Base-by-base conservation (phyloP, 1,284 basidiomycete species). In the Psilocybe mexicana region DNA sequence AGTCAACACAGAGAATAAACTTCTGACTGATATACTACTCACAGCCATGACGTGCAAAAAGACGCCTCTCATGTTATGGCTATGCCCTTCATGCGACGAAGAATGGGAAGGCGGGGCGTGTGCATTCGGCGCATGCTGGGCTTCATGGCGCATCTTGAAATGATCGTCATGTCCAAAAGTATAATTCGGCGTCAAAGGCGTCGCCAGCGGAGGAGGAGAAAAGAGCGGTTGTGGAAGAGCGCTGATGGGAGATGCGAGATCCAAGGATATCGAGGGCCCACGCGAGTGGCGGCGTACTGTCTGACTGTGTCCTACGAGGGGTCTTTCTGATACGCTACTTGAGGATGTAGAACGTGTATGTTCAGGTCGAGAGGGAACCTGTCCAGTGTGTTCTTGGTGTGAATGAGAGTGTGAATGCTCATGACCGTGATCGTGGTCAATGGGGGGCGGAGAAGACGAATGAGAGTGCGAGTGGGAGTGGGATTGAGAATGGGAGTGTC, bases 31-130 rank as follows among this genome's bases (percentile, higher is more conserved):
- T 18, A 40, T 54, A 6, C 25, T 40, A 76, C 88, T 68, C 72
- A 94, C 93, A 50, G 90, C 90, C 90, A 93, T 90, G 49, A 93
- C 91, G 70, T 93, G 90, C 60, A 99, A 76, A 72, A 99, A 99
- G 11, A 99, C 95, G n/a, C 97, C 97, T 48, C 95, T 90, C 97
- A 99, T 99, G 72, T 99, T 99, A 74, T 99, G 94, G 72, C 92
- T 94, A 68, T 96, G 94, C 0, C 90, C 88, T 72, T 90, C 89
- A 54, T 85, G 86, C 24, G 79, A 75, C 55, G 84, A 79, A 23
- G 72, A 72, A 65, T 67, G 61, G 2, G 72, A 64, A 58, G 86
- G 84, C 61, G 18, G 18, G 18, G 80, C 78, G 63, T 87, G 84
- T 49, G 80, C 63, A 64, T 84, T 83, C 1, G 83, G 81, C 26